Evolutionary conservation across 192 early-diverging fungal species (phyloP).

Genomic region (Haplosporangium gracile): DNA sequence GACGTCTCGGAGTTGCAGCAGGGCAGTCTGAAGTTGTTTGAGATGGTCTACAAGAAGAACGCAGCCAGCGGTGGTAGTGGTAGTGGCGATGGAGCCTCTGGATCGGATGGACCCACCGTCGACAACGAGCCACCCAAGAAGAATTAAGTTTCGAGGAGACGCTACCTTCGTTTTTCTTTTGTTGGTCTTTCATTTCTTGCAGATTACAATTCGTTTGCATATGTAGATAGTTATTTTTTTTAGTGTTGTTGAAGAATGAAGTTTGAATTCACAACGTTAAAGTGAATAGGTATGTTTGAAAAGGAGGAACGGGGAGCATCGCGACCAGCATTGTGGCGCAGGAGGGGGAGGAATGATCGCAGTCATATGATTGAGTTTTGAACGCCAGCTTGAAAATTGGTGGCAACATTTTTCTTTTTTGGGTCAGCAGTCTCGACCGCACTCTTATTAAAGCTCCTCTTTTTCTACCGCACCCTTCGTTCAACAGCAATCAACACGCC

Average conservation of each 20-base stretch:
- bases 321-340: no score
- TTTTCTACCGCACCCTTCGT: no score
- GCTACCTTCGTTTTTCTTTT: background rate
- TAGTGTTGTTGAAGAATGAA: background rate
- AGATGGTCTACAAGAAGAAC: slow-evolving; percentile 95
- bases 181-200: background rate
- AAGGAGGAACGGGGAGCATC: no score
- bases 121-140: slow-evolving; percentile 55
- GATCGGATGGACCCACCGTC: slow-evolving; percentile 42
- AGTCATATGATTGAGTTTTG: no score
- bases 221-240: background rate
- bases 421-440: no score
- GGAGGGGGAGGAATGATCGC: no score
- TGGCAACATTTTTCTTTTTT: no score
- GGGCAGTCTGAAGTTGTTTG: slow-evolving; percentile 94
- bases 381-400: no score
- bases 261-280: background rate
- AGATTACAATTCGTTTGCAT: background rate
- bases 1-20: slow-evolving; percentile 90
- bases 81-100: slow-evolving; percentile 26
- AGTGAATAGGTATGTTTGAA: background rate
- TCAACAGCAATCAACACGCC: no score
- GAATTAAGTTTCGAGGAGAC: background rate
- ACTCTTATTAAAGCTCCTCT: no score
- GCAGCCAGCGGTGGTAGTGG: slow-evolving; percentile 1